Base-by-base conservation (phyloP, 1,284 basidiomycete species). In the Ceratobasidium sp. region DNA sequence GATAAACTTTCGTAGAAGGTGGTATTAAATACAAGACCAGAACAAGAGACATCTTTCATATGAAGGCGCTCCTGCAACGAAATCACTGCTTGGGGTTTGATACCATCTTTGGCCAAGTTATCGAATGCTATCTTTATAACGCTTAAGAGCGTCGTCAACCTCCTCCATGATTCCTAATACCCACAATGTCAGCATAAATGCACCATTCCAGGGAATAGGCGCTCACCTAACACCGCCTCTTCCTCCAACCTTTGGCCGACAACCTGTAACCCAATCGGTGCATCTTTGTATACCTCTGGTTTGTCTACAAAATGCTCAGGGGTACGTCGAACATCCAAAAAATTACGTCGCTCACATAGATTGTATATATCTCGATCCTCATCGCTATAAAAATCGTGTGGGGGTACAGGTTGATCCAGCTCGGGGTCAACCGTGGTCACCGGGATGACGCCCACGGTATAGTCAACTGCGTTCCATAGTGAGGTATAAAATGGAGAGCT, bases 391-490 rank as follows among this genome's bases (percentile, higher is more conserved):
- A n/a, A n/a, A n/a, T n/a, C n/a, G n/a, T n/a, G n/a, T n/a, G n/a
- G n/a, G 3, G 62, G 62, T 47, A 64, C 2, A 14, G 62, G 27
- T 19, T 33, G 11, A 24, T 64, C 62, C 29, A 29, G 48, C 45
- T 44, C 29, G 1, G 45, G 33, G 29, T 57, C 53, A 56, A 56
- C 60, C 69, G 69, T 19, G 19, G 45, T 60, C 14, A 59, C 71
- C 41, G 89, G 90, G 80, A 91, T 87, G 17, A 86, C 87, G 11
- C 84, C 85, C 22, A 84, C 84, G 1, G 88, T 84, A 74, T 86
- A 87, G 80, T 91, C 89, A 75, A 86, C 79, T 72, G 90, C 77
- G 78, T 91, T 91, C 86, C 87, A 89, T 76, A 87, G 85, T 1
- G 85, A 85, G 15, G 85, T 86, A n/a, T n/a, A n/a, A n/a, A n/a